Conservation (phyloP, 768 basidiomycete genomes). For the Mycena galericulata region DNA sequence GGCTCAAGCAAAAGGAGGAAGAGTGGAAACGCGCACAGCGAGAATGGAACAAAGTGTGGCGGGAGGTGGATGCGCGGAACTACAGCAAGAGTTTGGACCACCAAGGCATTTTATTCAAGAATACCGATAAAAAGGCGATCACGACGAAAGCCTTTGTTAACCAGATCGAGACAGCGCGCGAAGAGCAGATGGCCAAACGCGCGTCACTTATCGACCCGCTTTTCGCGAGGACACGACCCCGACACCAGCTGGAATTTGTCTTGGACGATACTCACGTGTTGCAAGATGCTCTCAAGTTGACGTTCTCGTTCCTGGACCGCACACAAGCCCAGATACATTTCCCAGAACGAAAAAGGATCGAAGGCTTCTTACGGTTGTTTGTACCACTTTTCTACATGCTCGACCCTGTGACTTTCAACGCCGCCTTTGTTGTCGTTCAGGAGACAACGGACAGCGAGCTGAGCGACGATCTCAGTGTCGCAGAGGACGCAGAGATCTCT, state of each 20-base stretch:
- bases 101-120: constrained; percentile 91
- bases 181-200: constrained; percentile 83
- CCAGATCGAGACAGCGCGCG: constrained; percentile 87
- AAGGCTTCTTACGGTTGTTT: constrained; percentile 82
- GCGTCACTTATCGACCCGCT: constrained; percentile 70
- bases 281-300: constrained; percentile 90
- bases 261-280: constrained; percentile 81
- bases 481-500: constrained; percentile 52
- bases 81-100: constrained; percentile 95
- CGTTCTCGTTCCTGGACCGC: constrained; percentile 92
- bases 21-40: constrained; percentile 98
- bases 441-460: constrained; percentile 68
- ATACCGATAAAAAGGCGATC: constrained; percentile 87
- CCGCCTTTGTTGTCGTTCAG: constrained; percentile 71
- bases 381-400: constrained; percentile 84
- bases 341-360: constrained; percentile 83
- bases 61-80: constrained; percentile 95
- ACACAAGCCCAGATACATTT: constrained; percentile 79
- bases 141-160: constrained; percentile 81
- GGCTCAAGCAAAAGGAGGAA: constrained; percentile 96
- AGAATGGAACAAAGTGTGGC: constrained; percentile 99
- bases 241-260: constrained; percentile 85
- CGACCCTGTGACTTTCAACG: constrained; percentile 77
- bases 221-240: constrained; percentile 70
- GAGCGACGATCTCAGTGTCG: constrained; percentile 61